A percentile compares a stretch with the other conserved stretches of the same genome.
These are phyloP conservation scores for Fraxinus cuspidata DNA, from an alignment of 257 asterid genomes.

Conservation along the genomic window DNA sequence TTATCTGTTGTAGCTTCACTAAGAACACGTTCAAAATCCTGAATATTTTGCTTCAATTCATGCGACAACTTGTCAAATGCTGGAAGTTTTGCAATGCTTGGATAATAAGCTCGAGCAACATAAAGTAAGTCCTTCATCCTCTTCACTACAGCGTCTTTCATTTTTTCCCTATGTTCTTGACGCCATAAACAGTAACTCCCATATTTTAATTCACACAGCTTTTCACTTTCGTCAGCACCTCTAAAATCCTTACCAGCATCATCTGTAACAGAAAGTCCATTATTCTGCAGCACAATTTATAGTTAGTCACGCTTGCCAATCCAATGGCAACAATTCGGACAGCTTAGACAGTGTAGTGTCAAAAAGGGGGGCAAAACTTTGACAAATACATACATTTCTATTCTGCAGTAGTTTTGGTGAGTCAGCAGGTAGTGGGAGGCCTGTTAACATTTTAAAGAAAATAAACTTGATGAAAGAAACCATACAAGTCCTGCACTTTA, in stretches of 20 bases:
- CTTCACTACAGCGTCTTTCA: constrained; percentile 75
- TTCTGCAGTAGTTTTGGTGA: constrained; percentile 39
- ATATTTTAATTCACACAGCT: constrained; percentile 70
- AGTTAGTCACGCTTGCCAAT: constrained; percentile 15
- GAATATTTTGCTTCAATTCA: constrained; percentile 89
- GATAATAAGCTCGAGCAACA: constrained; percentile 98
- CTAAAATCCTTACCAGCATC: constrained; percentile 26
- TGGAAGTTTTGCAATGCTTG: constrained; percentile 95
- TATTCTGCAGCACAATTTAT: constrained; percentile 45
- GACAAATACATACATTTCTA: constrained; percentile 40
- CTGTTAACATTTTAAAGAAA: constrained; percentile 41
- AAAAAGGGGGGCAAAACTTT: background rate
- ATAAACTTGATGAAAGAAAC: constrained; percentile 22
- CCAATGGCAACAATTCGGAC: constrained; percentile 15
- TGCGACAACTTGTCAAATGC: constrained; percentile 74
- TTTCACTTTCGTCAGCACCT: constrained; percentile 59
- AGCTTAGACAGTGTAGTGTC: constrained; percentile 3
- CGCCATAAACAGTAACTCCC: constrained; percentile 99
- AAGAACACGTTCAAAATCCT: constrained; percentile 92
- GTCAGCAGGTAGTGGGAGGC: constrained; percentile 41
- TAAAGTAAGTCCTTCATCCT: constrained; percentile 94
- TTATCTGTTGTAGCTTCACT: constrained; percentile 89
- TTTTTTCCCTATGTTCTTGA: constrained; percentile 64
- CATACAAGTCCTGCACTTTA: constrained; percentile 14
- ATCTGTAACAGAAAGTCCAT: constrained; percentile 30